These are phyloP conservation scores for Chalciporus chontae DNA, from an alignment of 768 basidiomycete species.

Conservation along the genomic window DNA sequence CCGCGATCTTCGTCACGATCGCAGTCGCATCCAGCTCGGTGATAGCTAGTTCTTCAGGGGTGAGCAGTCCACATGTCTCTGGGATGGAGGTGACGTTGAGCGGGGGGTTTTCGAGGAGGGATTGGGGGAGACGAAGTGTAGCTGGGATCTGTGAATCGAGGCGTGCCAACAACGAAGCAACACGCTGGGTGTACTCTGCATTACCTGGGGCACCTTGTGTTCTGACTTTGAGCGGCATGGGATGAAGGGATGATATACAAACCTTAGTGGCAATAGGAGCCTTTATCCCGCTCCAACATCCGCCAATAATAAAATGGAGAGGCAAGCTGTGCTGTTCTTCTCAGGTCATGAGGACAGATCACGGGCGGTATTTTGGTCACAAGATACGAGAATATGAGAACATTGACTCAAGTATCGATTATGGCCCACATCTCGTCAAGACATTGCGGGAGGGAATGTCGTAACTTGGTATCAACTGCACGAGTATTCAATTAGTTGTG, in stretches of 20 bases:
- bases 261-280: not conserved
- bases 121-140: constrained; percentile 5
- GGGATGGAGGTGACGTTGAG: constrained; percentile 22
- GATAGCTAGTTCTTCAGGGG: constrained; percentile 25
- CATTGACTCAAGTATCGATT: too few relatives aligned
- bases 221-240: constrained; percentile 4
- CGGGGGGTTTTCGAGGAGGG: constrained; percentile 2
- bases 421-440: too few relatives aligned
- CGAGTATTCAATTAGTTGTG: not conserved
- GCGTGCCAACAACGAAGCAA: constrained; percentile 1
- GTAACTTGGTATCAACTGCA: too few relatives aligned
- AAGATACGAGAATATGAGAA: too few relatives aligned
- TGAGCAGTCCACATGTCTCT: constrained; percentile 20
- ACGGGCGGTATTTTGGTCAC: too few relatives aligned
- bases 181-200: constrained; percentile 6
- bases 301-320: not conserved
- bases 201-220: constrained; percentile 7
- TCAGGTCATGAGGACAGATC: not conserved
- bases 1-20: constrained; percentile 22
- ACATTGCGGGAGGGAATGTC: too few relatives aligned
- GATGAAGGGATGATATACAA: not conserved
- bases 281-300: not conserved
- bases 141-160: constrained; percentile 9
- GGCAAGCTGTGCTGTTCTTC: not conserved
- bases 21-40: constrained; percentile 31